Evolutionary conservation across 2,329 filamentous ascomycete genomes (phyloP), one percentile per base, ranked within the genome.

Genomic region (Chaetothyriales sp.): DNA sequence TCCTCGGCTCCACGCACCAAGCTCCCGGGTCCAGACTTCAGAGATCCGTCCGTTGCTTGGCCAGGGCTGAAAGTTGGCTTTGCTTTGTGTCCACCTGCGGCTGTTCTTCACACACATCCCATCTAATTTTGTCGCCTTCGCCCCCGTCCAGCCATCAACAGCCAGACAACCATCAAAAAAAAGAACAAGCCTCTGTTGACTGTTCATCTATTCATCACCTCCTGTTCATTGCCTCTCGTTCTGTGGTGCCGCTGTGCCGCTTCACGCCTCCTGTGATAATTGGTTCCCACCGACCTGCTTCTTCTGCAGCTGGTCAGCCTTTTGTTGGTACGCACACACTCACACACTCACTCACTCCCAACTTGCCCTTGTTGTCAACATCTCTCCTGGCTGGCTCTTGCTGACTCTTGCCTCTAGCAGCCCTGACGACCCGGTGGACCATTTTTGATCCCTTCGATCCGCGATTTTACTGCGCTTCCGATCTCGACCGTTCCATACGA

Each of bases 1-100:
- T n/a, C 47, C 20, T 49, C 49, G 25, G 47, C 42, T 45, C 43
- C 47, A 43, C 47, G 28, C 22, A 25, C 22, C 22, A 25, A 12
- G 15, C 15, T 39, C 10, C 28, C 32, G 12, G 4, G 32, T 39
- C 10, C 10, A 39, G 32, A 39, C 10, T 25, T 3, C 22, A 25
- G 22, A 25, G 3, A 25, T 25, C 6, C 22, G 6, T 6, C 3
- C 22, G 6, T 25, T 25, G 32, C 32, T 10, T 39, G 10, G 32
- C 12, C 32, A 15, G 32, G 32, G 32, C 32, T 15, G 32, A 15
- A 39, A 39, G 32, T 15, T 39, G 32, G 15, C 32, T 39, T 39
- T 39, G 32, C 32, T 15, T 39, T 39, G 32, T 39, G 32, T 39
- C 32, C 32, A 39, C 10, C 32, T 15, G 32, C 10, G 32, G 32